A percentile compares a stretch with the other conserved stretches of the same genome.
phyloP scores from a whole-genome alignment of 2,329 filamentous ascomycete species.

The Hypoxylon sp. region DNA sequence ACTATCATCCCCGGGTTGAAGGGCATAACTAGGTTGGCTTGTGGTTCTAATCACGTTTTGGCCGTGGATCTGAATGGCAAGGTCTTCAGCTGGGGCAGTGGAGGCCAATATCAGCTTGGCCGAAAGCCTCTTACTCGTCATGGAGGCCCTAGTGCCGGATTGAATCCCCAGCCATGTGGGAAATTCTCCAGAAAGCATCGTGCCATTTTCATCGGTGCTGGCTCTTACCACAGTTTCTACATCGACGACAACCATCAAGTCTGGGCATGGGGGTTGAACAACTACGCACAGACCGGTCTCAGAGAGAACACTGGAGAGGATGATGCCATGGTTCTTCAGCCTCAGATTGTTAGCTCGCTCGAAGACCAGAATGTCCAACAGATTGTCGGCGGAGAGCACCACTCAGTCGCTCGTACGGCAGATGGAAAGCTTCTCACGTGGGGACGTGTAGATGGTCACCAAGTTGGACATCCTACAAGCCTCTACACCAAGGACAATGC shows the following conservation, averaged over 20 bases:
- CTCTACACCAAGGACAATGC: slow-evolving; percentile 71
- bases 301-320: slow-evolving; percentile 75
- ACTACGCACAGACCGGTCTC: slow-evolving; percentile 78
- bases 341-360: slow-evolving; percentile 77
- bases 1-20: slow-evolving; percentile 69
- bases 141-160: slow-evolving; percentile 47
- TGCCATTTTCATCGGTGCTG: slow-evolving; percentile 68
- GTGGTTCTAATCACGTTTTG: slow-evolving; percentile 78
- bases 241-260: slow-evolving; percentile 76
- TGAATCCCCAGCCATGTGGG: slow-evolving; percentile 60
- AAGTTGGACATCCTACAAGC: slow-evolving; percentile 70
- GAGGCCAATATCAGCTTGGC: slow-evolving; percentile 81
- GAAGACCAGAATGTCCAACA: slow-evolving; percentile 74
- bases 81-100: slow-evolving; percentile 84
- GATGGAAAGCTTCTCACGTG: slow-evolving; percentile 62
- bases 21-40: slow-evolving; percentile 73
- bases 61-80: slow-evolving; percentile 78
- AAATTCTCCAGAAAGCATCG: slow-evolving; percentile 67
- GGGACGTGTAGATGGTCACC: slow-evolving; percentile 64
- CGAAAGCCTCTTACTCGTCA: slow-evolving; percentile 67
- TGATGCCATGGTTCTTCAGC: slow-evolving; percentile 79
- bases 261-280: slow-evolving; percentile 81
- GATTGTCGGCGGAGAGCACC: slow-evolving; percentile 79
- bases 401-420: slow-evolving; percentile 67
- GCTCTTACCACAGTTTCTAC: slow-evolving; percentile 80